Evolutionary conservation across 2,329 filamentous ascomycete genomes (phyloP).

Genomic region (Tetracladium maxilliforme): DNA sequence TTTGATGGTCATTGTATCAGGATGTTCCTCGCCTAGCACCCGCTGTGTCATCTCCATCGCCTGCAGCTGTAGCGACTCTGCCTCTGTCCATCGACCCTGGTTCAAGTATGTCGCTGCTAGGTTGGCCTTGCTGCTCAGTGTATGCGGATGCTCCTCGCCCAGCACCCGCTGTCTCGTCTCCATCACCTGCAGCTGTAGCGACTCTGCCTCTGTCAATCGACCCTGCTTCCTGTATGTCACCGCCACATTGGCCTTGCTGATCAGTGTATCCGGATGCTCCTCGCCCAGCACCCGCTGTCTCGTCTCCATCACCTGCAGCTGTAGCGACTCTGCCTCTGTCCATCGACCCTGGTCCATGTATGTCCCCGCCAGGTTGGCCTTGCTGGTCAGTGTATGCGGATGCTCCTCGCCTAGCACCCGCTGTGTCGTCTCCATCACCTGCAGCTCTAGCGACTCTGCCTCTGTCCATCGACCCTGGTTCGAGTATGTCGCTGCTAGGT

Average conservation of each 20-base stretch:
- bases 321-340: constrained; percentile 3
- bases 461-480: constrained; percentile 1
- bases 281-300: constrained; percentile 5
- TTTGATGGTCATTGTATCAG: not conserved
- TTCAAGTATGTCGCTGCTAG: constrained; percentile 1
- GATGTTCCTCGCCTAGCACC: constrained; percentile 2
- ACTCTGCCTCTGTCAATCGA: constrained; percentile 2
- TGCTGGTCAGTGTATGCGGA: constrained; percentile 2
- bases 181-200: constrained; percentile 2
- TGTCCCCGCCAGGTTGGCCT: not conserved
- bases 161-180: constrained; percentile 1
- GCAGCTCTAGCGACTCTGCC: constrained; percentile 2
- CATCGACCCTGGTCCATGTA: constrained; percentile 1
- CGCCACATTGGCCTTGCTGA: constrained; percentile 6
- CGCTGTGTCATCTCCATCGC: constrained; percentile 1
- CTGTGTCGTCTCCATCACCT: constrained; percentile 1
- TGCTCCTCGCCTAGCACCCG: constrained; percentile 1
- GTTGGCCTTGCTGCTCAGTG: constrained; percentile 4
- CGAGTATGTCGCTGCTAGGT: constrained; percentile 5
- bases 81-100: constrained; percentile 1
- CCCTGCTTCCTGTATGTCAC: constrained; percentile 1
- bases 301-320: constrained; percentile 1
- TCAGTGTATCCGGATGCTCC: constrained; percentile 7
- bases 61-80: constrained; percentile 1
- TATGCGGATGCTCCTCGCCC: constrained; percentile 4